Evolutionary conservation across 2,329 filamentous ascomycete genomes (phyloP), one percentile per base, ranked within the genome.

Genomic region (Capronia coronata): DNA sequence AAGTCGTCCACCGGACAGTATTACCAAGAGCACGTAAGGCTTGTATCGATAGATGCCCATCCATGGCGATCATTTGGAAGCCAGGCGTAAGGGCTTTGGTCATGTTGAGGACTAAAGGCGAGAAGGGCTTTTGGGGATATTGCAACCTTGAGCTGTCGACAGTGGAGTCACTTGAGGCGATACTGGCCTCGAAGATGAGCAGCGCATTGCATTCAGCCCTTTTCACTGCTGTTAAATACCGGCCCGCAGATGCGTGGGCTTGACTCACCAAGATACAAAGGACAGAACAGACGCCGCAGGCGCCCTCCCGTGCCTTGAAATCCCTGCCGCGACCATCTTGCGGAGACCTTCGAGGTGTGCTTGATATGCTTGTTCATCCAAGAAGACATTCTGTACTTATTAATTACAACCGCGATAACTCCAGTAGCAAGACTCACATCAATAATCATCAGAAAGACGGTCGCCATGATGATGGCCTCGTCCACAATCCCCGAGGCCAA

Each of bases 391-490:
- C 53, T 55, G 35, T 10, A 11, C 3, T 18, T 1, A 14, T 51
- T 29, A 47, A 32, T 16, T 25, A 3, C 13, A 39, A 3, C 6
- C 13, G 19, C 10, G n/a, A 7, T 34, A 21, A 27, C 8, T 2
- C n/a, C 19, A 19, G 19, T 14, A 3, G 21, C 3, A 32, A 27
- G 13, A 50, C 49, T 34, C 46, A 52, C 53, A 21, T 55, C 53
- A 34, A 48, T 55, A n/a, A 55, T 55, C 53, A 55, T 55, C 18
- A 55, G 47, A 21, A 55, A 52, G 9, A 55, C 47, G 2, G 53
- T 55, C 16, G 53, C 50, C 19, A 55, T 35, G 22, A 55, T 48
- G 19, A 55, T 43, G 34, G 49, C 53, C 18, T 55, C 49, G 37
- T 55, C 53, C 3, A 55, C 43, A 14, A 27, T 30, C 13, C 53